phyloP scores from a whole-genome alignment of 371 early-diverging fungal species.

The Encephalitozoon intestinalis region DNA sequence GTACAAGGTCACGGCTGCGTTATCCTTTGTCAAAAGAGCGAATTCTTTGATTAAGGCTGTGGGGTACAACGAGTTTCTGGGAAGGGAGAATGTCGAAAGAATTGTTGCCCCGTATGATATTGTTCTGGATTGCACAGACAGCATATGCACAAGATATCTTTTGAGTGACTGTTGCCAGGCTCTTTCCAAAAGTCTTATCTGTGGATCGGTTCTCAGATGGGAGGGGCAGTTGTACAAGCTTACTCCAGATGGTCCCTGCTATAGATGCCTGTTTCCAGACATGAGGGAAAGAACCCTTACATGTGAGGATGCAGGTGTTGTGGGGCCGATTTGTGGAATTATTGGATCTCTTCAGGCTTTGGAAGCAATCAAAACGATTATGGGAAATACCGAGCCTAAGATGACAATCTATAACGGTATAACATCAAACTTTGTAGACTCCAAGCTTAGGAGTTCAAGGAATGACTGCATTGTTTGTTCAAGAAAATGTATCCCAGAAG shows the following conservation, averaged over 20 bases:
- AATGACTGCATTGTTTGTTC: background rate
- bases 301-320: conserved; percentile 91
- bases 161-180: conserved; percentile 82
- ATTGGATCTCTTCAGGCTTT: conserved; percentile 86
- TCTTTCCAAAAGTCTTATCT: conserved; percentile 73
- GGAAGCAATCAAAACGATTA: conserved; percentile 71
- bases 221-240: conserved; percentile 73
- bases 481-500: background rate
- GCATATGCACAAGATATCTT: conserved; percentile 84
- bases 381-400: conserved; percentile 15
- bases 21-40: conserved; percentile 60
- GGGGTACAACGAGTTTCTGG: conserved; percentile 22
- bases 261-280: conserved; percentile 82
- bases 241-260: conserved; percentile 85
- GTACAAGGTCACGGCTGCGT: conserved; percentile 73
- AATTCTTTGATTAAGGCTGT: conserved; percentile 20
- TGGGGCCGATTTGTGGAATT: conserved; percentile 77
- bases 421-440: background rate
- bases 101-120: conserved; percentile 69
- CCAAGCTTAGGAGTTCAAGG: conserved; percentile 8
- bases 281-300: conserved; percentile 70
- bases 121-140: conserved; percentile 88
- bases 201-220: conserved; percentile 79
- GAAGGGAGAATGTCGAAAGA: conserved; percentile 12
- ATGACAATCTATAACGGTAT: conserved; percentile 36